Base-by-base conservation (phyloP, 768 basidiomycete genomes). In the Mycena rebaudengoi region DNA sequence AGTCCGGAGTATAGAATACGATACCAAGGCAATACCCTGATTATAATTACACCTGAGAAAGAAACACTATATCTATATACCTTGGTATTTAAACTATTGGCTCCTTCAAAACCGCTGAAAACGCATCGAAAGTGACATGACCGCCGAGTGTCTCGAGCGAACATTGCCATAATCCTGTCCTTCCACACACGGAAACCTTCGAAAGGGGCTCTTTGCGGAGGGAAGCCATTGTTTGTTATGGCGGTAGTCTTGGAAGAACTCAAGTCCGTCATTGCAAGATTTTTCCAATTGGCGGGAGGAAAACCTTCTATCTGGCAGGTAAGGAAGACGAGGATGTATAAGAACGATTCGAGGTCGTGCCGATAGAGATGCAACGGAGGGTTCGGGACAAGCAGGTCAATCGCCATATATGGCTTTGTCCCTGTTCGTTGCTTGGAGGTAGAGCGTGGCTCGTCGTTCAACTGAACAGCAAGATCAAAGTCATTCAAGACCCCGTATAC, bases 291-390 rank as follows among this genome's bases (percentile, higher is more conserved):
- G 14, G 11, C 41, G 41, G 21, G 41, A 10, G 41, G 41, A 20
- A 20, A 21, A 13, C 21, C 41, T 8, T 44, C 21, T 8, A 44
- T 44, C 8, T 44, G 14, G 41, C 41, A 44, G 14, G 21, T 21
- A 8, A 44, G 21, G 41, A 44, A 71, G 21, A 71, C 49, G 20
- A 73, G 62, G 41, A 75, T 56, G 40, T 71, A 71, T 23, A 67
- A 57, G 39, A 73, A 66, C 5, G 71, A 72, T 50, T 73, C 74
- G 1, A 73, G 68, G 35, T 74, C 71, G 29, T 71, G 71, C 1
- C 70, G 69, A 60, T 71, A 75, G 29, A 69, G 50, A 18, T 37
- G 35, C 10, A 10, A 37, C 10, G 35, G 35, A 37, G 35, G 35
- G 10, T 37, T 10, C 35, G 35, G 35, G 35, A 37, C 35, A 37